Evolutionary conservation across 352 stramenopile species (phyloP).

Genomic region (Phytophthora ramorum): DNA sequence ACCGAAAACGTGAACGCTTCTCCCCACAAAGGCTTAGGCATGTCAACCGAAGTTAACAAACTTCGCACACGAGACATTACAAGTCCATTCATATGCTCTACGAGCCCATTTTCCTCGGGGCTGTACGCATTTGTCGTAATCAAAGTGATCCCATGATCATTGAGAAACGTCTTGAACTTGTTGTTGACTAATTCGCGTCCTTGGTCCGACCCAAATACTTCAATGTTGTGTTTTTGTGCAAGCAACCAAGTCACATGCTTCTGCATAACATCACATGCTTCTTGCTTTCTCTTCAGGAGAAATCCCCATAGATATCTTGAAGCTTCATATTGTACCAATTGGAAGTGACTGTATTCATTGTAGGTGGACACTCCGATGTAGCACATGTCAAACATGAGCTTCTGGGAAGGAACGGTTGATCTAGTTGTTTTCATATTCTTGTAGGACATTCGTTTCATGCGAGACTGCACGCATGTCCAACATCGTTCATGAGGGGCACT

Average conservation of each 20-base stretch:
- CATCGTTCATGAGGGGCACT: neutral
- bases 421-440: neutral
- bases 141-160: neutral
- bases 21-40: neutral
- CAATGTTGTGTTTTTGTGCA: neutral
- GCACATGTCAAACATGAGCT: neutral
- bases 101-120: neutral
- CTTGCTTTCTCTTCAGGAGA: neutral
- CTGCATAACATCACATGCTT: neutral
- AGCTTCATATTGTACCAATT: neutral
- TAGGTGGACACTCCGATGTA: neutral
- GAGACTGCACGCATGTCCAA: neutral
- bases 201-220: neutral
- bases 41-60: conserved; percentile 1
- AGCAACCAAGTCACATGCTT: neutral
- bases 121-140: neutral
- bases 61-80: neutral
- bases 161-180: neutral
- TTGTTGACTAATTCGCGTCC: neutral
- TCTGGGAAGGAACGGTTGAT: neutral
- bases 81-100: neutral
- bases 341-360: neutral
- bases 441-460: neutral
- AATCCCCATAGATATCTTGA: neutral
- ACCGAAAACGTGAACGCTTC: conserved; percentile 11